These are phyloP conservation scores for Sphagnum fallax DNA, from an alignment of 228 moss, liverwort and hornwort genomes.

Conservation along the genomic window DNA sequence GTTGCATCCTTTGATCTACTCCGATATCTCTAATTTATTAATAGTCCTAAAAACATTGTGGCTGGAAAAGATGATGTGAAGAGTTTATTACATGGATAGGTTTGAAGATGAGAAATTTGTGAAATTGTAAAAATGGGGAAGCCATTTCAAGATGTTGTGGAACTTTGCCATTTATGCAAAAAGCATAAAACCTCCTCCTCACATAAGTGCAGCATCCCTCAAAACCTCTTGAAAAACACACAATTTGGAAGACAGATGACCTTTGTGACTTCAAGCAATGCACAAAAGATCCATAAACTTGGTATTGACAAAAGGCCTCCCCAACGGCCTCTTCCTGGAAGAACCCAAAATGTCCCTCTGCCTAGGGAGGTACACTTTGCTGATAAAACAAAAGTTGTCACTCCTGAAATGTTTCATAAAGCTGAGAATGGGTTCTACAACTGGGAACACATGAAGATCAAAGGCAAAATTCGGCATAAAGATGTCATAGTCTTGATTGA, in stretches of 20 bases:
- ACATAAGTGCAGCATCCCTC: constrained; percentile 31
- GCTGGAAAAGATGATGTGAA: too few species aligned
- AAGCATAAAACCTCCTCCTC: constrained; percentile 14
- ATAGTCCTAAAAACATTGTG: too few species aligned
- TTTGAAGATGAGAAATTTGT: too few species aligned
- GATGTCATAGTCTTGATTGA: constrained; percentile 40
- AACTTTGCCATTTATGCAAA: constrained; percentile 29
- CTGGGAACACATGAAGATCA: constrained; percentile 47
- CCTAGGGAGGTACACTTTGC: constrained; percentile 29
- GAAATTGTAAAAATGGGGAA: background rate
- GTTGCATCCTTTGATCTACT: too few species aligned
- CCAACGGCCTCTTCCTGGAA: background rate
- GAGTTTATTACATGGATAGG: too few species aligned
- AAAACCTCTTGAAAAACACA: constrained; percentile 39
- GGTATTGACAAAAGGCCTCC: constrained; percentile 1
- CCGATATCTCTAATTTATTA: too few species aligned
- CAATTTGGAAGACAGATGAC: constrained; percentile 17
- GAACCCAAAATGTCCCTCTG: background rate
- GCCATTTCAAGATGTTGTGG: background rate
- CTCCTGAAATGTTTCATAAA: background rate
- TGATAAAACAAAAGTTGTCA: background rate
- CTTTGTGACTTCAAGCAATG: constrained; percentile 4
- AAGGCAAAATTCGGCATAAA: constrained; percentile 20
- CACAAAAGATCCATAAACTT: background rate
- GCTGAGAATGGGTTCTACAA: constrained; percentile 23